Evolutionary conservation across 2,329 filamentous ascomycete species (phyloP).

Genomic region (Dothideomycetes sp.): DNA sequence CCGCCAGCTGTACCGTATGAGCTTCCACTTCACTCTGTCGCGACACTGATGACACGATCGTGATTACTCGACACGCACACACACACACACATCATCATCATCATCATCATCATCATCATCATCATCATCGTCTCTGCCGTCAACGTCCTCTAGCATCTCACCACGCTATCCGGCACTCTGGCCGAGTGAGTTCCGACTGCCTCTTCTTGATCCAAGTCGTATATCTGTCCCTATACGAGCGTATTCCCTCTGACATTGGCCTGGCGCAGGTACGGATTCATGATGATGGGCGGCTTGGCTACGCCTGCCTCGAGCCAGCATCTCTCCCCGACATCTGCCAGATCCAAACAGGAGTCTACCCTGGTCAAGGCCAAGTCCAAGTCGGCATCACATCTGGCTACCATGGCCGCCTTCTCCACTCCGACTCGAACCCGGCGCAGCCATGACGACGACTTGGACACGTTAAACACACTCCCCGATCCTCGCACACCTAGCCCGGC

Average conservation of each 20-base stretch:
- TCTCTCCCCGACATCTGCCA: slow-evolving; percentile 3
- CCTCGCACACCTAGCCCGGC: slow-evolving; percentile 16
- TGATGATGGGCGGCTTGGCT: slow-evolving; percentile 10
- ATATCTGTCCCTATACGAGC: too few species aligned
- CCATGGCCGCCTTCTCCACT: slow-evolving; percentile 3
- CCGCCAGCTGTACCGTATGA: too few species aligned
- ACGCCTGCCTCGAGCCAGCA: slow-evolving; percentile 8
- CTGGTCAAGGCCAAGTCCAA: slow-evolving; percentile 12
- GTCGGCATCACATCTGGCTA: slow-evolving; percentile 9
- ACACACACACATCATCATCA: too few species aligned
- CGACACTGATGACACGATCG: too few species aligned
- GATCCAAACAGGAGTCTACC: neutral
- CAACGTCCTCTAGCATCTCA: neutral
- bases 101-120: too few species aligned
- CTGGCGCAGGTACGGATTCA: neutral
- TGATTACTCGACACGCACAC: too few species aligned
- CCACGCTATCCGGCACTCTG: neutral
- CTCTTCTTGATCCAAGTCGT: too few species aligned
- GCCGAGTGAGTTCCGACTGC: slow-evolving; percentile 8
- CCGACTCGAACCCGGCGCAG: slow-evolving; percentile 5
- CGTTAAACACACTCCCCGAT: slow-evolving; percentile 16
- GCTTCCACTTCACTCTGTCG: too few species aligned
- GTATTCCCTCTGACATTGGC: too few species aligned
- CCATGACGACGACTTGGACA: slow-evolving; percentile 13
- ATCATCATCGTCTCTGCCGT: too few species aligned